phyloP scores from a whole-genome alignment of 176 grass and related monocot genomes.

The Carex pumila region DNA sequence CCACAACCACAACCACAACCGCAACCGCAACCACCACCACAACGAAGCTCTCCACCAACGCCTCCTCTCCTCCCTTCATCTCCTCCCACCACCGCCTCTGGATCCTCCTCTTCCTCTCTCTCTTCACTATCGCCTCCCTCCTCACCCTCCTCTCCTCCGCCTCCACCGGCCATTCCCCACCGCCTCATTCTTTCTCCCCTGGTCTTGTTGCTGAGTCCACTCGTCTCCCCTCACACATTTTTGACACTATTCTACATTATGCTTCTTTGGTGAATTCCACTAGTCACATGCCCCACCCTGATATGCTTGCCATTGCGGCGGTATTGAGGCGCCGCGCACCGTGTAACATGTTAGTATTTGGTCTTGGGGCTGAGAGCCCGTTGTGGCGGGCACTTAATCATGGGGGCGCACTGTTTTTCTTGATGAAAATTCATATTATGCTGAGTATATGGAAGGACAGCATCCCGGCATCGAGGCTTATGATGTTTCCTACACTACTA shows the following conservation, averaged over 20 bases:
- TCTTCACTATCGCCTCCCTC: slow-evolving; percentile 62
- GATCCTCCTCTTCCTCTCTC: slow-evolving; percentile 43
- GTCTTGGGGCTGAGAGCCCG: slow-evolving; percentile 74
- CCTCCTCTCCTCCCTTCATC: slow-evolving; percentile 13
- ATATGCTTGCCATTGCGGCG: slow-evolving; percentile 59
- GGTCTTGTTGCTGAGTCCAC: slow-evolving; percentile 19
- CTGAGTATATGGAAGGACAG: slow-evolving; percentile 17
- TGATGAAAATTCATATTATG: slow-evolving; percentile 20
- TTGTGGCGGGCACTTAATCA: slow-evolving; percentile 29
- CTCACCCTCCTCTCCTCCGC: slow-evolving; percentile 46
- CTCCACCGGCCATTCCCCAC: slow-evolving; percentile 22
- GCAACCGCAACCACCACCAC: background rate
- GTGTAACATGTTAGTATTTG: slow-evolving; percentile 88
- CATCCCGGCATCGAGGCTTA: slow-evolving; percentile 12
- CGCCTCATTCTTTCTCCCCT: slow-evolving; percentile 41
- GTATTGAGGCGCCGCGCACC: slow-evolving; percentile 48
- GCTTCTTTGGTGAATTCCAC: slow-evolving; percentile 53
- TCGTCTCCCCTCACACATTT: slow-evolving; percentile 50
- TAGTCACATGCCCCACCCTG: slow-evolving; percentile 47
- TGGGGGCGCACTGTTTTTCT: slow-evolving; percentile 17
- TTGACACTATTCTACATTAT: slow-evolving; percentile 76
- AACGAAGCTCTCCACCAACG: background rate
- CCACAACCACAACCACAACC: slow-evolving; percentile 1
- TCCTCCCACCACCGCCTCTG: slow-evolving; percentile 47
- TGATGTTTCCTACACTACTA: slow-evolving; percentile 39